A percentile compares a stretch with the other conserved stretches of the same genome.
Evolutionary conservation across 768 basidiomycete genomes (phyloP).

Genomic region (Hygrophoropsis aurantiaca): DNA sequence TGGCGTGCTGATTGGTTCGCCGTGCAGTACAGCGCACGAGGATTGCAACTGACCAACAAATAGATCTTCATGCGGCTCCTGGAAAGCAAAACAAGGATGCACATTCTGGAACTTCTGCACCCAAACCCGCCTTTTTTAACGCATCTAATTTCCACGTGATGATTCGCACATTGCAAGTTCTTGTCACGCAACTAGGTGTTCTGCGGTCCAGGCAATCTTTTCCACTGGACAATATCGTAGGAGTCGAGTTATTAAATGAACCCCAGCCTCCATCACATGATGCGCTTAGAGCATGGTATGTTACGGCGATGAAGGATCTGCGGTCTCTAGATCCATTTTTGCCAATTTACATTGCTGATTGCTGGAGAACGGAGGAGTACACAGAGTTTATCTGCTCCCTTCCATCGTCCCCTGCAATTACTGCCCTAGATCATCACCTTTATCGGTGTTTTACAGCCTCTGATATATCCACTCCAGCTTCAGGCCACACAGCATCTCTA

Average conservation of each 20-base stretch:
- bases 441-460: constrained; percentile 74
- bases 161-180: constrained; percentile 44
- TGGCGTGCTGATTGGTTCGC: constrained; percentile 72
- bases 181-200: constrained; percentile 35
- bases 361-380: constrained; percentile 71
- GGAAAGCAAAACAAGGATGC: constrained; percentile 74
- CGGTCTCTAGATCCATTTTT: constrained; percentile 51
- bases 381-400: constrained; percentile 48
- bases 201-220: constrained; percentile 51
- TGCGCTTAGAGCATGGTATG: constrained; percentile 64
- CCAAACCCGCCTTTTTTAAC: constrained; percentile 48
- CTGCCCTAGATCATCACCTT: constrained; percentile 78
- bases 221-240: constrained; percentile 46
- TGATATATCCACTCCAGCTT: constrained; percentile 54
- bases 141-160: constrained; percentile 48
- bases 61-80: constrained; percentile 74
- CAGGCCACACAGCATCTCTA: constrained; percentile 53
- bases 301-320: constrained; percentile 50
- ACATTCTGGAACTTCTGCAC: constrained; percentile 61
- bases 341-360: constrained; percentile 74
- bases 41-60: constrained; percentile 17
- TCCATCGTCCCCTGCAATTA: constrained; percentile 33
- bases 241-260: constrained; percentile 62
- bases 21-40: not conserved
- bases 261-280: constrained; percentile 51